A percentile compares a stretch with the other conserved stretches of the same genome.
phyloP scores from a whole-genome alignment of 768 basidiomycete genomes.

The Lactarius pseudohatsudake region DNA sequence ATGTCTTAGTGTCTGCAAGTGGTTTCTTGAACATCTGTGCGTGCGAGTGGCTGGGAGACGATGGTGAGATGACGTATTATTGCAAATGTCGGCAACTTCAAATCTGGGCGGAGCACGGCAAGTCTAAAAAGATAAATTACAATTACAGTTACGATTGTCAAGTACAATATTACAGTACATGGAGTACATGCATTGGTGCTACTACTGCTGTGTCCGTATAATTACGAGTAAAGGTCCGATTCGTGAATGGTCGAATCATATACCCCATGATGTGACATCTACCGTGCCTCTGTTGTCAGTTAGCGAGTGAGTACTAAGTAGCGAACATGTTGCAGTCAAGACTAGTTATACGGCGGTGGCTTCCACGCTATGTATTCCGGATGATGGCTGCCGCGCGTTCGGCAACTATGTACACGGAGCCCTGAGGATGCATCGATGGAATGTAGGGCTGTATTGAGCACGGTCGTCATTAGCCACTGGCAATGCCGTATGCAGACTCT shows the following conservation, averaged over 20 bases:
- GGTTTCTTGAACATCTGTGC: conserved; percentile 82
- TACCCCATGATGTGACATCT: no score
- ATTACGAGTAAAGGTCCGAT: no score
- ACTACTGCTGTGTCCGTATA: no score
- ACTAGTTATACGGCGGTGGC: no score
- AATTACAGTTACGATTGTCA: neutral
- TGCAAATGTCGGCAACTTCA: neutral
- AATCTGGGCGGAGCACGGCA: neutral
- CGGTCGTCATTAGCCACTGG: no score
- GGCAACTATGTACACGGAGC: conserved; percentile 9
- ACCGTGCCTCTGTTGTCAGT: no score
- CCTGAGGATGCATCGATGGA: conserved; percentile 17
- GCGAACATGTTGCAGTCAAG: no score
- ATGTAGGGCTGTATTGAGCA: neutral
- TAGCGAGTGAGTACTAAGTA: no score
- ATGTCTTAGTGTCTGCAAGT: conserved; percentile 64
- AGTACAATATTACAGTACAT: no score
- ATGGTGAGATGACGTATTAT: neutral
- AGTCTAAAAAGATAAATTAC: conserved; percentile 1
- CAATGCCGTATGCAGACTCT: neutral
- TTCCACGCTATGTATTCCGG: neutral
- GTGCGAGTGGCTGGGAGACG: neutral
- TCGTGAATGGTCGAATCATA: no score
- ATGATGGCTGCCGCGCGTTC: conserved; percentile 9
- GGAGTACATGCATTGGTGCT: no score